Base-by-base conservation (phyloP, 768 basidiomycete species). In the Postia placenta region DNA sequence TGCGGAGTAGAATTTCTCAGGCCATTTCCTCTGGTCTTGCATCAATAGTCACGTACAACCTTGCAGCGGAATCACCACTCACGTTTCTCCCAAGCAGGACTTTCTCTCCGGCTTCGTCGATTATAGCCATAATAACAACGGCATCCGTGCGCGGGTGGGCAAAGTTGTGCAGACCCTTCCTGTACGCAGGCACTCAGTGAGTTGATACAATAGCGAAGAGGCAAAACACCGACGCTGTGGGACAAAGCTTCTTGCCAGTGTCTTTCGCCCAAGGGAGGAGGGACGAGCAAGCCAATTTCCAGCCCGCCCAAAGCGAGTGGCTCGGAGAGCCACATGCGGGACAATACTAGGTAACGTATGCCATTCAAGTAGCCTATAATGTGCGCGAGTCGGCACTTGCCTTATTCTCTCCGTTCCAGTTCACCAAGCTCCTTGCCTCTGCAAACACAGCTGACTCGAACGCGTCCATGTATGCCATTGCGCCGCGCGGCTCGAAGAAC, bases 401-500 rank as follows among this genome's bases (percentile, higher is more conserved):
- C 73, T 83, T 90, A 67, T 94, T 94, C 46, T 92, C 73, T 43
- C 72, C 74, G 63, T 96, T 98, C 95, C 95, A 99, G 62, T 98
- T 95, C 2, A 87, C 73, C 78, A 97, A 71, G 36, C 82, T 86
- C 48, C 90, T 72, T 1, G 85, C 90, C 49, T 76, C 74, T 0
- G 89, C 87, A 59, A 90, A 90, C 0, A 97, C 67, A 0, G 78
- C 83, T 1, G 85, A 88, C 24, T 80, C 78, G 58, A 87, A 83
- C 2, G 57, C 58, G 57, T 81, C 79, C 58, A 94, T 69, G 12
- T 63, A 67, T 1, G 70, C 69, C 65, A 80, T 76, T 33, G 82
- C 71, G 2, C 72, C 57, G 45, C 89, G 65, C 2, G 90, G 74
- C 46, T 92, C 88, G 15, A 72, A 66, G 72, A 88, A 94, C 15